These are phyloP conservation scores for Mycena chlorophos DNA, from an alignment of 768 basidiomycete genomes.

Conservation along the genomic window DNA sequence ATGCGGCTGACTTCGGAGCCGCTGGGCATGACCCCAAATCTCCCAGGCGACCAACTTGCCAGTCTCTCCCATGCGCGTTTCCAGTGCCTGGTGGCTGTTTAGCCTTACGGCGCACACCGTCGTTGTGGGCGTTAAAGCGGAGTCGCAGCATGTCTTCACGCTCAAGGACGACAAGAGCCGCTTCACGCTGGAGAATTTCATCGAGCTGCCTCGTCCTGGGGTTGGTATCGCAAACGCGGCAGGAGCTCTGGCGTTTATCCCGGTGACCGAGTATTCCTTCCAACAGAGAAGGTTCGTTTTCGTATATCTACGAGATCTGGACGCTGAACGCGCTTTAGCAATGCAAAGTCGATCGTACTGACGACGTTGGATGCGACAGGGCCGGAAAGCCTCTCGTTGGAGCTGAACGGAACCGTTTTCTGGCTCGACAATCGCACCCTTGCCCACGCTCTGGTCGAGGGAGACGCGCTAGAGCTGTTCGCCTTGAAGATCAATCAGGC, in stretches of 20 bases:
- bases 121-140: no score
- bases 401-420: constrained; percentile 67
- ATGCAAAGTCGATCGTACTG: constrained; percentile 66
- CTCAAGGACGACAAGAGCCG: no score
- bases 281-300: constrained; percentile 68
- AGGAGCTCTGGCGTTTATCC: constrained; percentile 71
- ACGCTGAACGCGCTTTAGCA: constrained; percentile 47
- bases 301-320: background rate
- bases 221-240: constrained; percentile 60
- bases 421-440: constrained; percentile 76
- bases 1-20: no score
- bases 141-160: no score
- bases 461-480: constrained; percentile 61
- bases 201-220: constrained; percentile 68
- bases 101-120: no score
- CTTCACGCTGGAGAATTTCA: constrained; percentile 71
- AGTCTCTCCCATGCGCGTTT: no score
- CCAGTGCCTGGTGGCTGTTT: no score
- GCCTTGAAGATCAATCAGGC: constrained; percentile 49
- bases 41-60: no score
- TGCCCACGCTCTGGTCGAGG: constrained; percentile 57
- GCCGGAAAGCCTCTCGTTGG: no score
- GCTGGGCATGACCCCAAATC: no score
- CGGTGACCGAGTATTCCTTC: constrained; percentile 69
- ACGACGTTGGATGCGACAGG: constrained; percentile 58